Base-by-base conservation (phyloP, 2,329 filamentous ascomycete species). In the Ophiostoma ips region DNA sequence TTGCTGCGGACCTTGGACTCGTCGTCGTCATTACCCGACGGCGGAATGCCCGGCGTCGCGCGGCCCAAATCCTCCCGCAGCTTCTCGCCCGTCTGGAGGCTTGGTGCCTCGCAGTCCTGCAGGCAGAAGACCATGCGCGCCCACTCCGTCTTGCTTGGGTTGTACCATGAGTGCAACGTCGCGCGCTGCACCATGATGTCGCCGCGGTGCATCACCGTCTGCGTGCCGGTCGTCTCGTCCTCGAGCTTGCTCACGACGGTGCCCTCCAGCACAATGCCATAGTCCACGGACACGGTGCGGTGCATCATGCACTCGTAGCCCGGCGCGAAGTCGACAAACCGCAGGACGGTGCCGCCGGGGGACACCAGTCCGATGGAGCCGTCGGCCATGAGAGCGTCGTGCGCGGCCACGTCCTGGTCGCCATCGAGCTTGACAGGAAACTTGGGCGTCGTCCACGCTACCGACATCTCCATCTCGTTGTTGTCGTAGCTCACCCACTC, bases 121-220 rank as follows among this genome's bases (percentile, higher is more conserved):
- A 71, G 57, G 11, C 69, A 64, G 60, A 71, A 61, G 60, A 61
- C 53, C 61, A 74, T 67, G 13, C 72, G 60, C 15, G 69, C 63
- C 72, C 71, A 74, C 46, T 69, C 66, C 13, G 66, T 71, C 44
- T 61, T 54, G 53, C 66, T 71, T 15, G 63, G 59, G 52, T 77
- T 77, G 46, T 64, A 60, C 74, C 73, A 77, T 24, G 67, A 67
- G 59, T 79, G 75, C 63, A 70, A 72, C 3, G 74, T 76, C 1
- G 68, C 65, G 7, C 67, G 68, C 52, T 69, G 66, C 60, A 66
- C 66, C 5, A 60, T 69, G 59, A 69, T 64, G 11, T 58, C 56
- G 35, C 56, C 56, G 15, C 53, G 46, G 13, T 41, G 21, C 55
- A 58, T 44, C 8, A 49, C 38, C 12, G 33, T 43, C 35, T 52